Percentiles rank a stretch among this genome's conserved stretches.
phyloP scores from a whole-genome alignment of 1,139 yeast genomes.

The Hyphopichia pseudoburtonii region DNA sequence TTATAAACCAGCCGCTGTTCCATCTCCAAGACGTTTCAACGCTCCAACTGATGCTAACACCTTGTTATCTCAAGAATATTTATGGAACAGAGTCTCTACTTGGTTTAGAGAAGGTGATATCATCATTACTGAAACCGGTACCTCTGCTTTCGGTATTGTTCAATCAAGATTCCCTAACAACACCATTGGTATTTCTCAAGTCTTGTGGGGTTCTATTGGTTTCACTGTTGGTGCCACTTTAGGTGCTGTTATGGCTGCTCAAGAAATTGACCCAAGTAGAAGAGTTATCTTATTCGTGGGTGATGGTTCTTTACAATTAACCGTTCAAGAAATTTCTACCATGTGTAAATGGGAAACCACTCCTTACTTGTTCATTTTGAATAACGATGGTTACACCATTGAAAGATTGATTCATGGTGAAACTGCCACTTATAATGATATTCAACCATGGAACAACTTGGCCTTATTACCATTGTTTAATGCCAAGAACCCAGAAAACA shows the following conservation, averaged over 20 bases:
- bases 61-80: conserved; percentile 67
- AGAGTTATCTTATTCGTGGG: conserved; percentile 84
- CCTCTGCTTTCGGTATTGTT: conserved; percentile 84
- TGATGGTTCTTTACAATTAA: conserved; percentile 87
- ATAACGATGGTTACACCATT: conserved; percentile 87
- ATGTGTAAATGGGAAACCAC: conserved; percentile 77
- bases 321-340: conserved; percentile 85
- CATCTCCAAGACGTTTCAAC: conserved; percentile 37
- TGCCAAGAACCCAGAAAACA: conserved; percentile 58
- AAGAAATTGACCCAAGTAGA: conserved; percentile 65
- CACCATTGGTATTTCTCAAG: conserved; percentile 80
- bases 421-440: conserved; percentile 71
- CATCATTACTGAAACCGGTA: conserved; percentile 84
- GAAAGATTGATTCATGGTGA: conserved; percentile 87
- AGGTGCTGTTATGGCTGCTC: conserved; percentile 85
- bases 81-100: conserved; percentile 74
- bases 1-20: conserved; percentile 50
- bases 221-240: conserved; percentile 81
- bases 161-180: conserved; percentile 75
- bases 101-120: conserved; percentile 82
- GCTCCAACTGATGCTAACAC: conserved; percentile 27
- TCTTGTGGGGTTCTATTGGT: conserved; percentile 90
- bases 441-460: conserved; percentile 81
- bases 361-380: conserved; percentile 79
- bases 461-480: conserved; percentile 69